Conservation (phyloP, 257 asterid species). For the Nyctanthes arbortristis region DNA sequence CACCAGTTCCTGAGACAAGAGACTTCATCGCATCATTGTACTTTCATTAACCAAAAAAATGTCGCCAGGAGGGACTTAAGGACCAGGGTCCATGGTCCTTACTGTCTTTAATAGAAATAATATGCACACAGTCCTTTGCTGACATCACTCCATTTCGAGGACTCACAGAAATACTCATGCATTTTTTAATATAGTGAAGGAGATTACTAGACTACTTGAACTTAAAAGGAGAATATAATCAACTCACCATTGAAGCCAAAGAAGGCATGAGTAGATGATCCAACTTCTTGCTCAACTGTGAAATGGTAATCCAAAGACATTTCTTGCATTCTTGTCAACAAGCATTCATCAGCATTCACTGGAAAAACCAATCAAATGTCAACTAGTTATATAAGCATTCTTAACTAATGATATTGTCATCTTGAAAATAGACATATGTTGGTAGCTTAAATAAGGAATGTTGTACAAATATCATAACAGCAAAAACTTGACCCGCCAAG, state of each 20-base stretch:
- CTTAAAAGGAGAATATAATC: too few relatives aligned
- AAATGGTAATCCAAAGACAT: constrained; percentile 75
- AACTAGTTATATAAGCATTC: background rate
- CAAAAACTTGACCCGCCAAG: background rate
- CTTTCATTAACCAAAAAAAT: background rate
- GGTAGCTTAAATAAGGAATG: background rate
- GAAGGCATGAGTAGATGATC: constrained; percentile 70
- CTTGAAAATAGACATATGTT: too few relatives aligned
- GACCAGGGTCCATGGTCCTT: too few relatives aligned
- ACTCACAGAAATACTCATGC: too few relatives aligned
- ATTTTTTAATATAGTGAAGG: too few relatives aligned
- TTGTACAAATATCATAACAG: background rate
- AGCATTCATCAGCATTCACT: constrained; percentile 65
- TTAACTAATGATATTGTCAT: background rate
- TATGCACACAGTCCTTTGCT: too few relatives aligned
- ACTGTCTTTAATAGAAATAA: too few relatives aligned
- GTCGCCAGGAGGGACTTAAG: too few relatives aligned
- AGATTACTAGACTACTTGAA: too few relatives aligned
- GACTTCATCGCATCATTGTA: background rate
- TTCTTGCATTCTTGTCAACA: constrained; percentile 76
- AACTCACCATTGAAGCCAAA: constrained; percentile 67
- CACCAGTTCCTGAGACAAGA: constrained; percentile 56
- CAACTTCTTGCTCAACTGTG: constrained; percentile 72
- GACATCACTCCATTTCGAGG: too few relatives aligned
- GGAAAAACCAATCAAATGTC: constrained; percentile 18